Evolutionary conservation across 2,329 filamentous ascomycete genomes (phyloP).

Genomic region (Periconia sp.): DNA sequence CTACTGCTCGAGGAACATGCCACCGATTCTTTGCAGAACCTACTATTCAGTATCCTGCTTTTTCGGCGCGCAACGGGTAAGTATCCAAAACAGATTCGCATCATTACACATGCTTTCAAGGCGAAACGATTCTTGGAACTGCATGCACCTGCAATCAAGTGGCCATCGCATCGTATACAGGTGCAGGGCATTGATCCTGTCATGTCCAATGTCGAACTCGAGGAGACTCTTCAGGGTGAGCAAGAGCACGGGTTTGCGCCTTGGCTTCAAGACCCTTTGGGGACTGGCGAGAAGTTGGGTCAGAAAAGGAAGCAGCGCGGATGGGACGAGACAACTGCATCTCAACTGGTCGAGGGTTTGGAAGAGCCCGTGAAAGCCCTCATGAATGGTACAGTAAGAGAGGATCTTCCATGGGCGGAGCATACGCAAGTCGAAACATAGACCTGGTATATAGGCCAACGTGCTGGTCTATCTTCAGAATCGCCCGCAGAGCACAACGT

Average conservation of each 20-base stretch:
- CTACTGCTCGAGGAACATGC: slow-evolving; percentile 69
- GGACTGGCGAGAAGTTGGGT: slow-evolving; percentile 34
- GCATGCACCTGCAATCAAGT: slow-evolving; percentile 46
- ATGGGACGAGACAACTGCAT: slow-evolving; percentile 32
- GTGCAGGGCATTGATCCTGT: slow-evolving; percentile 51
- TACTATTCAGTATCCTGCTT: slow-evolving; percentile 72
- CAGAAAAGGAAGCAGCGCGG: slow-evolving; percentile 45
- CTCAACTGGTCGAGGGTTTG: slow-evolving; percentile 23
- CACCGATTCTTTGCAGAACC: slow-evolving; percentile 83
- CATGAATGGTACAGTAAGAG: slow-evolving; percentile 21
- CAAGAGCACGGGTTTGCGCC: slow-evolving; percentile 37
- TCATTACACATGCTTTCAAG: slow-evolving; percentile 54
- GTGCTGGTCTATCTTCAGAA: background rate
- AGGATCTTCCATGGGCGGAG: slow-evolving; percentile 29
- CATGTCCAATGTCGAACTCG: slow-evolving; percentile 40
- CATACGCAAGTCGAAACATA: background rate
- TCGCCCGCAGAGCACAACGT: slow-evolving; percentile 76
- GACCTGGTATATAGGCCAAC: background rate
- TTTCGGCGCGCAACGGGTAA: slow-evolving; percentile 45
- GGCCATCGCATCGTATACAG: slow-evolving; percentile 44
- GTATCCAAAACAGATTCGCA: slow-evolving; percentile 46
- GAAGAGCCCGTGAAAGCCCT: slow-evolving; percentile 33
- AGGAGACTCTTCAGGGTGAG: slow-evolving; percentile 41
- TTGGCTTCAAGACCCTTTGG: slow-evolving; percentile 46
- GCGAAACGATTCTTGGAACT: slow-evolving; percentile 45